Conservation (phyloP, 208 protist genomes). For the Strigomonas culicis region DNA sequence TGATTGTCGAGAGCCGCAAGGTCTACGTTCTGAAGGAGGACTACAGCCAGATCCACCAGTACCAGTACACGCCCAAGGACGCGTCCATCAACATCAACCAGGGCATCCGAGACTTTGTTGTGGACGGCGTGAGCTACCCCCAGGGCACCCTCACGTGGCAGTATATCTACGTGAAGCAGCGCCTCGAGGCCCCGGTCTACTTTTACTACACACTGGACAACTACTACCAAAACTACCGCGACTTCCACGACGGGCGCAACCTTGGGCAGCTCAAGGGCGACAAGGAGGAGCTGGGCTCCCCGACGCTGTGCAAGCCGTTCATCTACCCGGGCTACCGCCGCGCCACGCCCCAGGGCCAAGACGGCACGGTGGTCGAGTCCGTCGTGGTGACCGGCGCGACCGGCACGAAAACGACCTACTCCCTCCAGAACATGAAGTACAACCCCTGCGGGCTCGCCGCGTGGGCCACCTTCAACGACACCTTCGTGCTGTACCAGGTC, state of each 20-base stretch:
- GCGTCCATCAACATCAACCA: constrained; percentile 64
- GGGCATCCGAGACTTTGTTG: constrained; percentile 48
- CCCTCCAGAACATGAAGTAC: constrained; percentile 60
- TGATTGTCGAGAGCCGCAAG: constrained; percentile 31
- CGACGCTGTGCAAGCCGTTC: constrained; percentile 57
- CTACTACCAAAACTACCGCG: constrained; percentile 97
- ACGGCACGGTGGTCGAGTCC: constrained; percentile 12
- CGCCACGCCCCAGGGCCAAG: background rate
- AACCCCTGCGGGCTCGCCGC: constrained; percentile 95
- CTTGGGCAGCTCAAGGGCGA: constrained; percentile 59
- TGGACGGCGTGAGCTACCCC: constrained; percentile 35
- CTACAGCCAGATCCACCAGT: constrained; percentile 69
- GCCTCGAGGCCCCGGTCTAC: constrained; percentile 91
- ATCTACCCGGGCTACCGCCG: constrained; percentile 22
- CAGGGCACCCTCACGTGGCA: constrained; percentile 77
- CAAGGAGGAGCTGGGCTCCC: constrained; percentile 16
- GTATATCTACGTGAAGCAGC: constrained; percentile 36
- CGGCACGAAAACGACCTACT: constrained; percentile 7
- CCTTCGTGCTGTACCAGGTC: constrained; percentile 63
- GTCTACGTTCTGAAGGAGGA: constrained; percentile 29
- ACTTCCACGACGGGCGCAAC: constrained; percentile 81
- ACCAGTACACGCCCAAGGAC: constrained; percentile 74
- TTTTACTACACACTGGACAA: constrained; percentile 96
- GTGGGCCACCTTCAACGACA: constrained; percentile 97
- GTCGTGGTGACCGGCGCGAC: constrained; percentile 16